Percentiles rank a stretch among this genome's conserved stretches.
Conservation (phyloP, 2,329 filamentous ascomycete species). For the Laburnicola sp. region DNA sequence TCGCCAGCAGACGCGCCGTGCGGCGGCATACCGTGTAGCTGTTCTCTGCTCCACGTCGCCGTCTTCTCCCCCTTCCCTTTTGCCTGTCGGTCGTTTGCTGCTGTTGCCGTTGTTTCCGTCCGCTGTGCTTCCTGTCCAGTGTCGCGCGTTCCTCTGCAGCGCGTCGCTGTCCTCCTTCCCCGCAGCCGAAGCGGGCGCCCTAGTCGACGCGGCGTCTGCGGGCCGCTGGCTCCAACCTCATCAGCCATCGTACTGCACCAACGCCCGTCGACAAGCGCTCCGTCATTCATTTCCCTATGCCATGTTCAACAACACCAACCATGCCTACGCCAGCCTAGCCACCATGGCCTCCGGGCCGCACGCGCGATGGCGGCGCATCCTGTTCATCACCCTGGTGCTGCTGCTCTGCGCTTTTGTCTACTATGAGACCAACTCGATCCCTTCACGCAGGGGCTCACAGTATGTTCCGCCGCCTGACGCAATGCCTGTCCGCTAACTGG, state of each 20-base stretch:
- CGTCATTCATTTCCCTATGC: constrained; percentile 5
- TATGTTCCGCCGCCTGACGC: constrained; percentile 16
- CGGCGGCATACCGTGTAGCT: not conserved
- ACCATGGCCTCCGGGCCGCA: constrained; percentile 36
- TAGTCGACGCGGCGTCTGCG: not conserved
- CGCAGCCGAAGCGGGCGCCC: not conserved
- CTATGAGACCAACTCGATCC: constrained; percentile 28
- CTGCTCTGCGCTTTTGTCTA: constrained; percentile 36
- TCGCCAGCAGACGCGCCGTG: not conserved
- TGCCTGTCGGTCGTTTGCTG: not conserved
- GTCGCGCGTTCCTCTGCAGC: not conserved
- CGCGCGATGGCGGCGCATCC: constrained; percentile 39
- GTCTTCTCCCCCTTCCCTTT: not conserved
- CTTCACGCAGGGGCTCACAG: constrained; percentile 23
- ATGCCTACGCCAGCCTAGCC: constrained; percentile 35
- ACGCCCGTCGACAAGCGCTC: not conserved
- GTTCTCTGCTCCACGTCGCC: not conserved
- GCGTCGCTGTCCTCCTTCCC: not conserved
- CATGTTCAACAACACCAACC: constrained; percentile 17
- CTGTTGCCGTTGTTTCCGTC: not conserved
- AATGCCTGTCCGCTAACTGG: not conserved
- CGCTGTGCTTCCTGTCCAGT: not conserved
- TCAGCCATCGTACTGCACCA: not conserved
- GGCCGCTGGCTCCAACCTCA: not conserved
- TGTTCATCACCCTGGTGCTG: constrained; percentile 37